These are phyloP conservation scores for Aspergillus floridensis DNA, from an alignment of 2,329 filamentous ascomycete species.

Conservation along the genomic window DNA sequence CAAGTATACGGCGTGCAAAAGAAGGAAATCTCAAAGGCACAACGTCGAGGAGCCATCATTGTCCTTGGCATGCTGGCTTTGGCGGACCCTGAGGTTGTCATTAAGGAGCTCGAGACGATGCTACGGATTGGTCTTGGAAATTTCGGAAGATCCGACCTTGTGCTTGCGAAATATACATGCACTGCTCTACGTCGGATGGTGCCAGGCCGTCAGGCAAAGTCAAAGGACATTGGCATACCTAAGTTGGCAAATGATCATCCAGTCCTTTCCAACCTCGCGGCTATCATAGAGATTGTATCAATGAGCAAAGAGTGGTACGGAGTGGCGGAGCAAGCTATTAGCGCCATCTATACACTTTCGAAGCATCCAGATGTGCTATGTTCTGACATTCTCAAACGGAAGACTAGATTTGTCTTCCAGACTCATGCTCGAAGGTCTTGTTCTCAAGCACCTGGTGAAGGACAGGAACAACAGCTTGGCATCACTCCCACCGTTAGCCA, in stretches of 20 bases:
- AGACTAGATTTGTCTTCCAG: slow-evolving; percentile 78
- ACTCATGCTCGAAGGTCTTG: slow-evolving; percentile 34
- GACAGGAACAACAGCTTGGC: slow-evolving; percentile 34
- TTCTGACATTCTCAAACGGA: slow-evolving; percentile 82
- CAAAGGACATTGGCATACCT: slow-evolving; percentile 61
- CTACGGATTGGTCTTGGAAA: slow-evolving; percentile 81
- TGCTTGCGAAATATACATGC: slow-evolving; percentile 92
- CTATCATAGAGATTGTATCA: slow-evolving; percentile 79
- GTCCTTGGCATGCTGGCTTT: slow-evolving; percentile 94
- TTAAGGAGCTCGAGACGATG: slow-evolving; percentile 94
- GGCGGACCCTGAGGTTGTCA: slow-evolving; percentile 86
- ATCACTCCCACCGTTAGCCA: slow-evolving; percentile 35
- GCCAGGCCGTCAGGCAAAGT: slow-evolving; percentile 76
- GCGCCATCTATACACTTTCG: slow-evolving; percentile 88
- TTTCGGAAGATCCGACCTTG: slow-evolving; percentile 76
- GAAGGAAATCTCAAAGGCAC: slow-evolving; percentile 86
- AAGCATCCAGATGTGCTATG: slow-evolving; percentile 93
- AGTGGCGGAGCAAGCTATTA: slow-evolving; percentile 92
- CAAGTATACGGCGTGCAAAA: slow-evolving; percentile 95
- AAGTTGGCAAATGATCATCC: slow-evolving; percentile 90
- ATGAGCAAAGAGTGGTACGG: slow-evolving; percentile 95
- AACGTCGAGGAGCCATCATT: slow-evolving; percentile 90
- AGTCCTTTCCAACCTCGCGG: slow-evolving; percentile 74
- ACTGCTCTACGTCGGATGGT: slow-evolving; percentile 90
- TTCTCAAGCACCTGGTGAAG: slow-evolving; percentile 27